These are phyloP conservation scores for Eragrostis curvula DNA, from an alignment of 176 grass and related monocot genomes.

Conservation along the genomic window DNA sequence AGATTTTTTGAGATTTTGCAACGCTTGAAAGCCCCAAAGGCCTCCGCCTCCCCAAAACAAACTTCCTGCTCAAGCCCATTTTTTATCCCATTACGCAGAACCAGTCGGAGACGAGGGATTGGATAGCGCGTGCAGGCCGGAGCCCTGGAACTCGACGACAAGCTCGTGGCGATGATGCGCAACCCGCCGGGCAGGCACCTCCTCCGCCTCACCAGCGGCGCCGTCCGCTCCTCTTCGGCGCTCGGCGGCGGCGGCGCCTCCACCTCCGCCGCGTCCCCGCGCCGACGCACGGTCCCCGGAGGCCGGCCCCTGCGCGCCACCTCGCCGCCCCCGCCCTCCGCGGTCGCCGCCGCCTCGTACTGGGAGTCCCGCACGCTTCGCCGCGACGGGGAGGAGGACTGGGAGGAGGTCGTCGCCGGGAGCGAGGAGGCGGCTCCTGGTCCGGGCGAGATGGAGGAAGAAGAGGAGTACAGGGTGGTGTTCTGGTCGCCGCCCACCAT, in stretches of 20 bases:
- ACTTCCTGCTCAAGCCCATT: conserved; percentile 16
- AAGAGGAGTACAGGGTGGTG: conserved; percentile 50
- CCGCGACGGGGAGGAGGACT: conserved; percentile 55
- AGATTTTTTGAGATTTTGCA: neutral
- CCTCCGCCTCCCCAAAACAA: too few species aligned
- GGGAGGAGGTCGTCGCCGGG: conserved; percentile 63
- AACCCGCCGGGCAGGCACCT: conserved; percentile 60
- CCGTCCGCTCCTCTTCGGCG: conserved; percentile 41
- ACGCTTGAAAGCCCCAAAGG: neutral
- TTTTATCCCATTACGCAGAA: neutral
- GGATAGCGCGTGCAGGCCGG: conserved; percentile 26
- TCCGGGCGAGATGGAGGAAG: conserved; percentile 14
- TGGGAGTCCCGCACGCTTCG: conserved; percentile 50
- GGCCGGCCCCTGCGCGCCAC: conserved; percentile 42
- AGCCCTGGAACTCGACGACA: neutral
- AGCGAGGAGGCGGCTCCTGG: conserved; percentile 1
- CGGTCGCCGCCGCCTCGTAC: conserved; percentile 34
- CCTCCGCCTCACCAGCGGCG: conserved; percentile 55
- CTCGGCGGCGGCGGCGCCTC: conserved; percentile 26
- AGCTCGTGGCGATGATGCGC: conserved; percentile 47
- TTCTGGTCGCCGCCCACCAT: conserved; percentile 67
- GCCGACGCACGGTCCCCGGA: conserved; percentile 27
- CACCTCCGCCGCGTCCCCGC: conserved; percentile 41
- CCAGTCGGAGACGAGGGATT: conserved; percentile 18
- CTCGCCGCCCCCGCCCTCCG: conserved; percentile 49